Base-by-base conservation (phyloP, 2,329 filamentous ascomycete species). In the Colletotrichum chrysophilum region DNA sequence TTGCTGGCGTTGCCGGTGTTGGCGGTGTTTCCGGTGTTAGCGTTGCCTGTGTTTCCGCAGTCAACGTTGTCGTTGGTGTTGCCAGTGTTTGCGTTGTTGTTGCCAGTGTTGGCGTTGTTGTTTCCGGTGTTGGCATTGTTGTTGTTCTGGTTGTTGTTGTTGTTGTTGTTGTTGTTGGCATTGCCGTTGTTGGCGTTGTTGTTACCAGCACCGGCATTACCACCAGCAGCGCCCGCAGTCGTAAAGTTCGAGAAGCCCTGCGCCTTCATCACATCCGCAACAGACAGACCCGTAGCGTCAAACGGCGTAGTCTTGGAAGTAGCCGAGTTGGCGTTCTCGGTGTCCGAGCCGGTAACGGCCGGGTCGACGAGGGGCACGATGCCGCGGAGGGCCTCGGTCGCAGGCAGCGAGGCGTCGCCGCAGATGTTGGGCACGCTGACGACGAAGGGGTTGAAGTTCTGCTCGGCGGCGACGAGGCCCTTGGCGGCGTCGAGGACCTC, bases 401-500 rank as follows among this genome's bases (percentile, higher is more conserved):
- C 89, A 13, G 93, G 93, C 3, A 95, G 89, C 30, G 87, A 85
- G 3, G 92, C 85, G 77, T 94, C 91, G 48, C 86, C 89, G 84
- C 93, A 94, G 81, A 95, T 89, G 76, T 88, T 91, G 21, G 91
- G 92, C 38, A 91, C 87, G 79, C 85, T 86, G 77, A 90, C 88
- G 71, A 84, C 89, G 78, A 92, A 94, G 67, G 91, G 92, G 86
- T 94, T 94, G 86, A 93, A 93, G 89, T 94, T 94, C 84, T 93
- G 92, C 87, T 94, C 93, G 5, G 93, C 92, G 30, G 90, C 89
- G 16, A 94, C 92, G 48, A 94, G 88, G 18, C 89, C 89, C 74
- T 88, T 88, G 21, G 93, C 93, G 24, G 91, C 93, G 16, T 88
- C 87, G 74, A 94, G 86, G 78, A 92, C 91, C 76, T 88, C 85